A percentile compares a stretch with the other conserved stretches of the same genome.
Evolutionary conservation across 768 basidiomycete genomes (phyloP).

Genomic region (Termitomyces sp.): DNA sequence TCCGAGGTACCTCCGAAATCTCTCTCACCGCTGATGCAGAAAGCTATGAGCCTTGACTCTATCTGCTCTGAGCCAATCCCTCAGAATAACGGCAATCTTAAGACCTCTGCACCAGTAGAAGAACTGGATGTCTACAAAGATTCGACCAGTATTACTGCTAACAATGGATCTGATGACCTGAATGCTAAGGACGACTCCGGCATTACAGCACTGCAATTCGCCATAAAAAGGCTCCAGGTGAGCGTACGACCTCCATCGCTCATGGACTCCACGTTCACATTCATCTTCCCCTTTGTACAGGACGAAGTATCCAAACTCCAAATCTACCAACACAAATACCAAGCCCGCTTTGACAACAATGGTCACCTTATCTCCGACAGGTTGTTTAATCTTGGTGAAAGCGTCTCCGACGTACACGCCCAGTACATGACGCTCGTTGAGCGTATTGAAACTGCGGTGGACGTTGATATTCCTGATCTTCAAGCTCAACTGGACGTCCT

Average conservation of each 20-base stretch:
- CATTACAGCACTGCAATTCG: conserved; percentile 7
- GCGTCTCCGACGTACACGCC: conserved; percentile 30
- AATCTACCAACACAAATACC: conserved; percentile 32
- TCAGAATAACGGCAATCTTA: neutral
- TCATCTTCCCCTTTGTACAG: conserved; percentile 14
- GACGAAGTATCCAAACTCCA: conserved; percentile 33
- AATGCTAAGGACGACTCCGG: neutral
- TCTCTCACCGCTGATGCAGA: conserved; percentile 1
- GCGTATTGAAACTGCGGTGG: conserved; percentile 24
- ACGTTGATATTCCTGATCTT: conserved; percentile 27
- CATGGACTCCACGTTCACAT: neutral
- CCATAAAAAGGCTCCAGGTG: conserved; percentile 17
- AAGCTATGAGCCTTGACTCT: conserved; percentile 12
- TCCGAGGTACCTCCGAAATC: neutral
- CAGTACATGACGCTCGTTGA: conserved; percentile 29
- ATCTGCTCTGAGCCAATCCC: conserved; percentile 8
- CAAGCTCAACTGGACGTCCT: conserved; percentile 33
- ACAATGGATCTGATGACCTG: neutral
- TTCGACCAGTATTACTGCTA: neutral
- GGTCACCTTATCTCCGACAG: conserved; percentile 33
- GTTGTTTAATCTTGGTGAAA: conserved; percentile 33
- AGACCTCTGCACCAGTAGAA: neutral
- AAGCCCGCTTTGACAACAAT: conserved; percentile 34
- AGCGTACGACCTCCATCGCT: neutral
- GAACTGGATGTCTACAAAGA: neutral